phyloP scores from a whole-genome alignment of 2,329 filamentous ascomycete species.

The Pseudopyricularia javanii region DNA sequence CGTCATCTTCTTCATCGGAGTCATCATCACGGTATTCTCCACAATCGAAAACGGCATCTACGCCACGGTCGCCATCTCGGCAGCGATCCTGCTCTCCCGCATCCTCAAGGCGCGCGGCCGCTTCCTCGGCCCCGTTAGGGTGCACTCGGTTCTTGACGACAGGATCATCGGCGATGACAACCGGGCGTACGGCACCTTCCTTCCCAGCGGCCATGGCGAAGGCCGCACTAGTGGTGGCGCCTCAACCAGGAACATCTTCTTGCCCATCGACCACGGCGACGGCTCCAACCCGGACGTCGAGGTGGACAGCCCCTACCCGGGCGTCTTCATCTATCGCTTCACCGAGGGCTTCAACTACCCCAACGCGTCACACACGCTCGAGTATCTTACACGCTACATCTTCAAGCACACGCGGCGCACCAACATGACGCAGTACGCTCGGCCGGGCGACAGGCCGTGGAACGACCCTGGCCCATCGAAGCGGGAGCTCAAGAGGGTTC shows the following conservation, averaged over 20 bases:
- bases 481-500: slow-evolving; percentile 16
- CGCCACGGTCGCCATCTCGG: slow-evolving; percentile 65
- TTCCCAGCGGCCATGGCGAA: slow-evolving; percentile 14
- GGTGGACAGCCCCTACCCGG: slow-evolving; percentile 73
- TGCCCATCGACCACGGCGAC: slow-evolving; percentile 78
- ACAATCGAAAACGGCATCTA: slow-evolving; percentile 91
- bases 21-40: slow-evolving; percentile 78
- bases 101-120: slow-evolving; percentile 71
- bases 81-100: slow-evolving; percentile 69
- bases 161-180: slow-evolving; percentile 54
- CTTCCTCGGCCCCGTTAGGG: slow-evolving; percentile 71
- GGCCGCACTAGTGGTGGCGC: slow-evolving; percentile 23
- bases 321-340: slow-evolving; percentile 92
- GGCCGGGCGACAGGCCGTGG: slow-evolving; percentile 76
- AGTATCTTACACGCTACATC: slow-evolving; percentile 60
- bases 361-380: slow-evolving; percentile 80
- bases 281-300: slow-evolving; percentile 78
- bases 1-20: slow-evolving; percentile 84
- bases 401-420: slow-evolving; percentile 65
- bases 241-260: slow-evolving; percentile 61
- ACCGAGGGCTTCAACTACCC: slow-evolving; percentile 94
- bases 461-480: slow-evolving; percentile 74
- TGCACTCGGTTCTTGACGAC: slow-evolving; percentile 75
- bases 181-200: slow-evolving; percentile 41
- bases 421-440: slow-evolving; percentile 51